Evolutionary conservation across 106 monocot species (phyloP), one percentile per base, ranked within the genome.

Genomic region (Dioscorea zingiberensis): DNA sequence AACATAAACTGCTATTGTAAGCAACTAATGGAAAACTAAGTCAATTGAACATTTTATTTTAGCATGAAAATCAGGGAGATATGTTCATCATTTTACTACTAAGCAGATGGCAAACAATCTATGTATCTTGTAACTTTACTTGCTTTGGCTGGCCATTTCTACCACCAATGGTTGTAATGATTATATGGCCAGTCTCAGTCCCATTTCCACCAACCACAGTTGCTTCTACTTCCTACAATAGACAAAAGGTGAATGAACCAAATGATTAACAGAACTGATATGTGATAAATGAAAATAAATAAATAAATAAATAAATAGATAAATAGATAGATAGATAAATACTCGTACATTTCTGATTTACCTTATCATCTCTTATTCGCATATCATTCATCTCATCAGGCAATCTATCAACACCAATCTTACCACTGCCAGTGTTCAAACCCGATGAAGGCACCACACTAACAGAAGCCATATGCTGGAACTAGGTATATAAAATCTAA

Each of bases 131-230:
- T n/a, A n/a, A n/a, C 38, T 38, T 25, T 70, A 81, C 84, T 73
- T 80, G 80, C 26, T 80, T 85, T 23, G 84, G 80, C 59, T 85
- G 84, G 19, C 80, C 80, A 74, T 85, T 81, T 81, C 73, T 73
- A 17, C 84, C 84, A 53, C 80, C 77, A 48, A 85, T 74, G n/a
- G 80, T 85, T 16, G 73, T 85, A 8, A 85, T 80, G 58, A 85
- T 85, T 77, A 80, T 76, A 74, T 85, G 84, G 23, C 84, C 84
- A 19, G 77, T 66, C 51, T 85, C 80, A 19, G 80, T 80, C 0
- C 80, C 73, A 74, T 80, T 84, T 27, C 84, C 84, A 81, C 77
- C 70, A 55, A 84, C 64, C 7, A 85, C 80, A 27, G 77, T 74
- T 29, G 80, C 76, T 70, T 77, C 84, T 4, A 71, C 74, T 60